Evolutionary conservation across 1,284 basidiomycete genomes (phyloP).

Genomic region (Afroboletus lepidellus): DNA sequence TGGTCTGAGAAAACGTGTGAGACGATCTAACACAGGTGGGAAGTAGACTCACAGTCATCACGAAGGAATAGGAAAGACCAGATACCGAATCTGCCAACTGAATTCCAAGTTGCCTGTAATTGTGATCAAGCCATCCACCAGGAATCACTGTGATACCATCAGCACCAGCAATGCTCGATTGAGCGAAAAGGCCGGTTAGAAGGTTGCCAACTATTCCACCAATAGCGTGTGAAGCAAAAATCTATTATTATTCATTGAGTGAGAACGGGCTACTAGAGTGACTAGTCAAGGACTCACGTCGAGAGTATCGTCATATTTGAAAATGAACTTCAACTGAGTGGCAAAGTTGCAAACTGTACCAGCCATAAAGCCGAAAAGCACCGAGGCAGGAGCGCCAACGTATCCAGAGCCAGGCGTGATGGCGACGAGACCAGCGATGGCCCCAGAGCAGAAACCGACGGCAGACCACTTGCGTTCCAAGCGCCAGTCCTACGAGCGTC

Average conservation of each 20-base stretch:
- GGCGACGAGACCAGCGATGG: constrained; percentile 85
- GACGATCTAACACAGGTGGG: neutral
- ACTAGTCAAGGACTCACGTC: constrained; percentile 50
- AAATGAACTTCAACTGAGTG: constrained; percentile 87
- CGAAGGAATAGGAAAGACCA: constrained; percentile 78
- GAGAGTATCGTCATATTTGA: constrained; percentile 75
- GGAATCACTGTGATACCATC: constrained; percentile 75
- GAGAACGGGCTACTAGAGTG: neutral
- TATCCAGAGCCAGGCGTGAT: constrained; percentile 92
- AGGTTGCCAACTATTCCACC: constrained; percentile 89
- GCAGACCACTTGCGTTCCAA: constrained; percentile 91
- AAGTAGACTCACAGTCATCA: constrained; percentile 63
- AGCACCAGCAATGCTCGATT: constrained; percentile 78
- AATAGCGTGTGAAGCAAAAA: constrained; percentile 88
- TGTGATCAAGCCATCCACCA: constrained; percentile 91
- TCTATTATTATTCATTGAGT: constrained; percentile 37
- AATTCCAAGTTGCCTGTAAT: constrained; percentile 82
- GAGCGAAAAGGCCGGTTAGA: constrained; percentile 87
- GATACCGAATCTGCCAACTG: constrained; percentile 82
- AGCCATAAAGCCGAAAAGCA: constrained; percentile 83
- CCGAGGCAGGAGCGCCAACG: constrained; percentile 82
- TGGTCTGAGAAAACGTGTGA: constrained; percentile 48
- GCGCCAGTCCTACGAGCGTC: constrained; percentile 68
- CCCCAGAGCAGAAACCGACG: constrained; percentile 96
- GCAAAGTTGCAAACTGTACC: constrained; percentile 90